Evolutionary conservation across 2,329 filamentous ascomycete species (phyloP).

Genomic region (Talaromyces pinophilus): DNA sequence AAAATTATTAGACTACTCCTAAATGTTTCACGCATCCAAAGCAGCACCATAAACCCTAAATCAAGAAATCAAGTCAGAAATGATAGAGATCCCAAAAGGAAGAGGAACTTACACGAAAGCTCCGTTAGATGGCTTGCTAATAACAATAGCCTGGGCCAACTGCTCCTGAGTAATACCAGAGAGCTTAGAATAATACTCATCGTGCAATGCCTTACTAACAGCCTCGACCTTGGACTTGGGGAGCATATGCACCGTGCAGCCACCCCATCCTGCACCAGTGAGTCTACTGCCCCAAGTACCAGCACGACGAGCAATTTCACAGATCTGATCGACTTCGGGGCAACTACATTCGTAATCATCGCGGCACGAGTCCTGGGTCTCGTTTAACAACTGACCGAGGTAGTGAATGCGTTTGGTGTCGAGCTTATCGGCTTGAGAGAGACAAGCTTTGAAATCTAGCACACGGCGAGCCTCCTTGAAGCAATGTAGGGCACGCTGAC

Average conservation of each 20-base stretch:
- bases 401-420: constrained; percentile 67
- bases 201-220: constrained; percentile 75
- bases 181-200: constrained; percentile 76
- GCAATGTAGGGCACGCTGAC: constrained; percentile 85
- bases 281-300: constrained; percentile 83
- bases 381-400: constrained; percentile 82
- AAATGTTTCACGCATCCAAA: constrained; percentile 14
- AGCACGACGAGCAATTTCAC: constrained; percentile 71
- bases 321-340: constrained; percentile 87
- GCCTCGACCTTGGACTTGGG: constrained; percentile 76
- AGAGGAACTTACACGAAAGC: constrained; percentile 43
- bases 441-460: constrained; percentile 74
- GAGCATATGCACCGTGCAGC: constrained; percentile 91
- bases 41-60: constrained; percentile 23
- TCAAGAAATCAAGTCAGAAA: constrained; percentile 5
- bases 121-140: constrained; percentile 69
- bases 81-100: not conserved
- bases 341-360: constrained; percentile 90
- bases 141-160: constrained; percentile 76
- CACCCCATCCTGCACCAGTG: constrained; percentile 95
- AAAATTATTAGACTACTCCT: not conserved
- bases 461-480: constrained; percentile 88
- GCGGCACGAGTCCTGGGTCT: constrained; percentile 83
- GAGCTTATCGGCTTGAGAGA: constrained; percentile 58
- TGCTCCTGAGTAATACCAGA: constrained; percentile 71